phyloP scores from a whole-genome alignment of 2,329 filamentous ascomycete species.

The Beauveria brongniartii region DNA sequence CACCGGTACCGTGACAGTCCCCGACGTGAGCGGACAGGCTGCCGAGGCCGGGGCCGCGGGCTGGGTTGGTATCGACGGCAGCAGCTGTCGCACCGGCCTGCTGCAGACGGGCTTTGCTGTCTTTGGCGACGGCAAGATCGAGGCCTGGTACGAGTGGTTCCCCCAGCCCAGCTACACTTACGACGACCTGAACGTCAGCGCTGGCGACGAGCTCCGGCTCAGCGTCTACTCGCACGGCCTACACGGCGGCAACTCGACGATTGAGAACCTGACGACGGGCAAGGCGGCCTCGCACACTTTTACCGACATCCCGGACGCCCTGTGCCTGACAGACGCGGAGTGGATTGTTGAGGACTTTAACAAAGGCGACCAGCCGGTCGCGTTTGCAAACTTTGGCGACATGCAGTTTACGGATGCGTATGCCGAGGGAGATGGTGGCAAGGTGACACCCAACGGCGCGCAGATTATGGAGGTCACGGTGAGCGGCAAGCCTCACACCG shows the following conservation, averaged over 20 bases:
- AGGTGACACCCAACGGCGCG: neutral
- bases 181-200: constrained; percentile 14
- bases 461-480: neutral
- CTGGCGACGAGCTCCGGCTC: constrained; percentile 25
- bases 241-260: constrained; percentile 12
- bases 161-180: constrained; percentile 7
- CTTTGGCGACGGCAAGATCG: constrained; percentile 6
- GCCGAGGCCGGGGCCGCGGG: neutral
- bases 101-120: constrained; percentile 6
- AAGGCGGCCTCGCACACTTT: constrained; percentile 44
- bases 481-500: neutral
- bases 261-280: constrained; percentile 28
- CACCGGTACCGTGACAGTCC: neutral
- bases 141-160: constrained; percentile 9
- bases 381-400: constrained; percentile 24
- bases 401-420: constrained; percentile 19
- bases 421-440: constrained; percentile 18
- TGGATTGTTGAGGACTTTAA: constrained; percentile 17
- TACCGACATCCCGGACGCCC: constrained; percentile 29
- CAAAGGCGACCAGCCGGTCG: constrained; percentile 17
- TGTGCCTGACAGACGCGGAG: constrained; percentile 27
- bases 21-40: neutral
- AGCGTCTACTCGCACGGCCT: constrained; percentile 18
- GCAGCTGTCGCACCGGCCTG: neutral
- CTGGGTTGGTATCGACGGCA: constrained; percentile 12